Base-by-base conservation (phyloP, 192 early-diverging fungal species). In the Backusella westeae region DNA sequence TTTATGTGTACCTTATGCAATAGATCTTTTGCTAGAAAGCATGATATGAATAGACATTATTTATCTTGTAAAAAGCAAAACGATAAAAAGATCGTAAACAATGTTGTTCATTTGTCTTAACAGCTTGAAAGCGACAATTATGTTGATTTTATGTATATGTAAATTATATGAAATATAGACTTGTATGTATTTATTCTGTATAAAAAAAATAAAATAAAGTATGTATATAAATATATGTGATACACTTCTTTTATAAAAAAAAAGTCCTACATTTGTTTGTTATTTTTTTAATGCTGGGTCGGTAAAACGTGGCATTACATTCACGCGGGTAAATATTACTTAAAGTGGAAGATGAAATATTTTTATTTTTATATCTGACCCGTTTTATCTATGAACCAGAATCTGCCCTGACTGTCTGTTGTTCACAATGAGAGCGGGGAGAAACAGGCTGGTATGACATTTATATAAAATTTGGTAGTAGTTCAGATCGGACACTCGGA, bases 21-120 rank as follows among this genome's bases (percentile, higher is more conserved):
- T 10, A 91, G 89, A 63, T 75, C 80, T 14, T 93, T 93, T 75
- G 85, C 87, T 29, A 77, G 92, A 42, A 93, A 90, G 52, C 91
- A 93, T 77, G 93, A 94, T 77, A 79, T 93, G 39, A 88, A 89
- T 69, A 86, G 93, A 49, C 93, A 94, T 75, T 38, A 68, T 14
- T 41, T 69, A 19, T 75, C 72, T 67, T 71, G 70, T 34, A 46
- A 34, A 32, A 71, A 71, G 6, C 39, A 71, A 49, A 63, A 26
- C 29, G 56, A 63, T 29, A 63, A 63, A 63, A 63, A 23, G 4
- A n/a, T 29, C 12, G 8, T 26, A 12, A 63, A 29, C 26, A 29
- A 29, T 63, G 56, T 63, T 29, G 23, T 63, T 12, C 56, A 23
- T 29, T 63, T 63, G 4, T 63, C 23, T 2, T 63, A 8, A 63